phyloP scores from a whole-genome alignment of 192 early-diverging fungal species.

The Coemansia sp. region DNA sequence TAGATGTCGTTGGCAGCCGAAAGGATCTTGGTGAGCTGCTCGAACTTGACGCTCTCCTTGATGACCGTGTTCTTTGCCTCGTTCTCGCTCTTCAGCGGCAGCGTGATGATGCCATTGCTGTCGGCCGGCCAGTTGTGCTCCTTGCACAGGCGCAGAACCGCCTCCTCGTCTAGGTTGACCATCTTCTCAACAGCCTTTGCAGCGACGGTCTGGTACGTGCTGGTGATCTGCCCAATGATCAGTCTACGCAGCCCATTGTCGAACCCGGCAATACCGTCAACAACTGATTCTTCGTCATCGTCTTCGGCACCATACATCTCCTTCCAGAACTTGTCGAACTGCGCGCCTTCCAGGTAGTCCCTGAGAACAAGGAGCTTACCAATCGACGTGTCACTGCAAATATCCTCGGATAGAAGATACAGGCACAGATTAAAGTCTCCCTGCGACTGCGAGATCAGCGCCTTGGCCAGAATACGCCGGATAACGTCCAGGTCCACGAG shows the following conservation, averaged over 20 bases:
- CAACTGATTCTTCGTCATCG: constrained; percentile 60
- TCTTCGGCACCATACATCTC: constrained; percentile 47
- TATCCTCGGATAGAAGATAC: constrained; percentile 78
- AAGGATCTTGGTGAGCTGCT: constrained; percentile 55
- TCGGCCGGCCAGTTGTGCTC: constrained; percentile 66
- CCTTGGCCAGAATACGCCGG: constrained; percentile 76
- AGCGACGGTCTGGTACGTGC: constrained; percentile 82
- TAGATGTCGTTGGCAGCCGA: constrained; percentile 49
- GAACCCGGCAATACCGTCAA: constrained; percentile 68
- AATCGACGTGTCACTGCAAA: constrained; percentile 50
- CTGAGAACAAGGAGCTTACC: constrained; percentile 68
- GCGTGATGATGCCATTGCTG: constrained; percentile 60
- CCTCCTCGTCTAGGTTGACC: constrained; percentile 69
- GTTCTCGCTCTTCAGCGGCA: constrained; percentile 83
- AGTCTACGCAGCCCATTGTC: constrained; percentile 71
- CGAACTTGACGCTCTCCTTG: constrained; percentile 87
- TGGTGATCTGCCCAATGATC: constrained; percentile 70
- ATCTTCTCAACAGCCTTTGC: constrained; percentile 59
- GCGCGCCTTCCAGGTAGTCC: constrained; percentile 74
- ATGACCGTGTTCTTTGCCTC: constrained; percentile 82
- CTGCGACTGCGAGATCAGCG: constrained; percentile 78
- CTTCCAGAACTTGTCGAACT: constrained; percentile 75
- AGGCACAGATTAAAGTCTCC: constrained; percentile 91
- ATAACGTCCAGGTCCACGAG: constrained; percentile 70
- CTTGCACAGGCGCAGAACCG: constrained; percentile 60